Base-by-base conservation (phyloP, 768 basidiomycete genomes). In the Xerocomellus chrysenteron region DNA sequence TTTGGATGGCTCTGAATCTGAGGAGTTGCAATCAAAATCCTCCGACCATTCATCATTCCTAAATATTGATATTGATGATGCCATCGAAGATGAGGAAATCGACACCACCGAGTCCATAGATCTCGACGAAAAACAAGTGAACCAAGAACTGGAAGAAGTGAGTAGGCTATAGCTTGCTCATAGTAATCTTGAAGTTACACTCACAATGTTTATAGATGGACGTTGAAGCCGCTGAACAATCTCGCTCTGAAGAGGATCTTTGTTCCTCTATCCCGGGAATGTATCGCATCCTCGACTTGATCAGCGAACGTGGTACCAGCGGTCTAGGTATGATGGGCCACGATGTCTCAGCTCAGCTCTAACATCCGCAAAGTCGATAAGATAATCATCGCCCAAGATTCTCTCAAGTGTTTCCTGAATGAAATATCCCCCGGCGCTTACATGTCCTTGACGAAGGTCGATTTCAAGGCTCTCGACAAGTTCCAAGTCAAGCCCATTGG, bases 371-470 rank as follows among this genome's bases (percentile, higher is more conserved):
- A 57, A 84, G 84, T 85, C 19, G 84, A 84, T 62, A 87, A 87
- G 65, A 77, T 86, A 44, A 80, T 86, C 63, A 86, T 86, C 35
- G 72, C 74, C 5, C 82, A 84, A 62, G 75, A 78, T 11, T 79
- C 80, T 4, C 71, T 86, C 43, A 74, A 71, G 53, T 54, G 65
- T 2, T 76, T 85, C 48, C 74, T 82, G 58, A 81, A 85, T 54
- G 65, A 67, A 24, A 52, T 84, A 4, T 74, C 65, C 26, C 82
- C 85, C 0, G 77, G 80, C 0, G 76, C 83, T 2, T 86, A 84
- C 62, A 59, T 65, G 10, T 82, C 83, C 3, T 67, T 83, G 40
- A 83, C 82, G 5, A 80, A 80, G 56, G 81, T 86, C 53, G 76
- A 85, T 61, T 86, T 86, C 65, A 75, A 76, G 44, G 69, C 69